phyloP scores from a whole-genome alignment of 1,284 basidiomycete genomes.

The Xerocomus alliaceus region DNA sequence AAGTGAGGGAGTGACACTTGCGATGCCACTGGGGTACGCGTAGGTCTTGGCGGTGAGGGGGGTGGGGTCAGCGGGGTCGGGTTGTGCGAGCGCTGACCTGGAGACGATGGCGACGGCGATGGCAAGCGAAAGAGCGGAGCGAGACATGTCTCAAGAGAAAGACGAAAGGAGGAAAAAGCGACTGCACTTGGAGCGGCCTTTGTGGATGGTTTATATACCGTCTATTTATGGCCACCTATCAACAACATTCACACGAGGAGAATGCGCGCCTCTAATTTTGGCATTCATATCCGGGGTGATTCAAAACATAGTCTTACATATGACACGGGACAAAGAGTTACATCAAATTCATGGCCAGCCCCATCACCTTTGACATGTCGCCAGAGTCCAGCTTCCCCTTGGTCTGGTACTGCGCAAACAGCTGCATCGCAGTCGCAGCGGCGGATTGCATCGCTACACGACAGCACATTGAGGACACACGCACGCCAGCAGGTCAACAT shows the following conservation, averaged over 20 bases:
- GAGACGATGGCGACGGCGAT: constrained; percentile 45
- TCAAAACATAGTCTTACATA: too few relatives aligned
- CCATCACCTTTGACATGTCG: constrained; percentile 39
- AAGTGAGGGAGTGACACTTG: constrained; percentile 34
- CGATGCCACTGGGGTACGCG: constrained; percentile 55
- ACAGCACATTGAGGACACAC: neutral
- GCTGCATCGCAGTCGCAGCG: constrained; percentile 40
- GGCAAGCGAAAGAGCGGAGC: constrained; percentile 51
- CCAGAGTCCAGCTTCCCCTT: constrained; percentile 38
- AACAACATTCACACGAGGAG: too few relatives aligned
- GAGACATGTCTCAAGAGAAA: constrained; percentile 49
- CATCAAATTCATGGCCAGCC: constrained; percentile 36
- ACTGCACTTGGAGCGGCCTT: neutral
- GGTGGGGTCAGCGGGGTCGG: constrained; percentile 45
- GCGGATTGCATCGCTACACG: constrained; percentile 41
- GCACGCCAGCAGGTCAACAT: neutral
- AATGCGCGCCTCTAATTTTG: too few relatives aligned
- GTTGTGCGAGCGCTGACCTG: constrained; percentile 44
- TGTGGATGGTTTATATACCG: constrained; percentile 10
- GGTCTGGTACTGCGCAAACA: constrained; percentile 35
- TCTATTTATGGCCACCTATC: constrained; percentile 25
- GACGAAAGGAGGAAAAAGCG: neutral
- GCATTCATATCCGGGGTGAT: too few relatives aligned
- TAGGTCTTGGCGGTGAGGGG: constrained; percentile 61
- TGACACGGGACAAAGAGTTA: too few relatives aligned